phyloP scores from a whole-genome alignment of 2,329 filamentous ascomycete species.

The Elsinoe necatrix region DNA sequence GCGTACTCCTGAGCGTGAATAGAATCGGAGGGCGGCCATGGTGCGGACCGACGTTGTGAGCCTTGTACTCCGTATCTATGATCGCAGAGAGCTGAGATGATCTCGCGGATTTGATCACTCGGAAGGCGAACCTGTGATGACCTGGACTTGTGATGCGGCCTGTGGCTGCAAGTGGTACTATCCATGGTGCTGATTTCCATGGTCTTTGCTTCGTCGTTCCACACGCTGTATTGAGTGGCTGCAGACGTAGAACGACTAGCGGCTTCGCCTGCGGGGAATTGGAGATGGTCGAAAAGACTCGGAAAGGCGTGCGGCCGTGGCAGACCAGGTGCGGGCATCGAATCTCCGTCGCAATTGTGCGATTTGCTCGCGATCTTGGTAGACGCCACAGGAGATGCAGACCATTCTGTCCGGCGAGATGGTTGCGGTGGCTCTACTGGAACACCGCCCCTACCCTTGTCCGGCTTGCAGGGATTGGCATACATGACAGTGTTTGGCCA shows the following conservation, averaged over 20 bases:
- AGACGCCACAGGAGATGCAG: neutral
- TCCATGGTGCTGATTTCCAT: neutral
- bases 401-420: neutral
- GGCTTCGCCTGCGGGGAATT: neutral
- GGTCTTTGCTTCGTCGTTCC: conserved; percentile 16
- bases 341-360: neutral
- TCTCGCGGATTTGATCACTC: conserved; percentile 25
- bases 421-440: neutral
- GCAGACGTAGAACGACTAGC: neutral
- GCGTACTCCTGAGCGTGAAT: neutral
- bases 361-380: neutral
- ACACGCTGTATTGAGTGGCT: neutral
- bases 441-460: neutral
- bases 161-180: neutral
- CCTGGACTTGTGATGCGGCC: neutral
- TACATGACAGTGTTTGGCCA: conserved; percentile 58
- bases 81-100: conserved; percentile 21
- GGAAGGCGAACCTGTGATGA: conserved; percentile 20
- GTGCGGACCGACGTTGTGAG: neutral
- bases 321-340: neutral
- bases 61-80: neutral
- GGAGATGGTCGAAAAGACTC: neutral
- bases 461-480: conserved; percentile 15
- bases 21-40: neutral
- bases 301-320: neutral